phyloP scores from a whole-genome alignment of 345 rosid genomes.

The Acer negundo region DNA sequence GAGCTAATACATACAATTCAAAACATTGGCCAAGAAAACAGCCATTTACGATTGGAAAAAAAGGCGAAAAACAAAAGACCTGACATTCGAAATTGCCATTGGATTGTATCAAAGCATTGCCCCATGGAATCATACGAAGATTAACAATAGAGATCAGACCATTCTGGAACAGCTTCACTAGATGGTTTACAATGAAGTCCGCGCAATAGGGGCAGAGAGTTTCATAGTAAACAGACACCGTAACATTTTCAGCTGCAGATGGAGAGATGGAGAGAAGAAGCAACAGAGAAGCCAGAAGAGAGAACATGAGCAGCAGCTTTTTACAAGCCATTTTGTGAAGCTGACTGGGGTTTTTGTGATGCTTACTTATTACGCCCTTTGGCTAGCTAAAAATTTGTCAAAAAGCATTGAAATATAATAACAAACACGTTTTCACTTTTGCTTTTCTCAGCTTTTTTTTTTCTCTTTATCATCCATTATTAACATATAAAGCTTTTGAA shows the following conservation, averaged over 20 bases:
- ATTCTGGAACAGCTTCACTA: conserved; percentile 53
- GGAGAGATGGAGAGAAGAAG: conserved; percentile 4
- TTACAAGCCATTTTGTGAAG: conserved; percentile 13
- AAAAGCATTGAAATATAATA: neutral
- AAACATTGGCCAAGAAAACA: no score
- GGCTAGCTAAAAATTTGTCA: neutral
- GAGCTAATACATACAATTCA: no score
- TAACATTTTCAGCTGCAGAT: conserved; percentile 43
- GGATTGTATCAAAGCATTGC: conserved; percentile 51
- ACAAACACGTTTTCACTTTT: conserved; percentile 5
- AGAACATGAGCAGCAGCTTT: conserved; percentile 15
- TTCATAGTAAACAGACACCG: conserved; percentile 73
- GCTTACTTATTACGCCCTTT: neutral
- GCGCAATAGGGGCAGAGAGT: conserved; percentile 73
- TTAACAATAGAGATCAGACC: conserved; percentile 64
- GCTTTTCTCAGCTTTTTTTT: conserved; percentile 16
- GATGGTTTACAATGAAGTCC: conserved; percentile 69
- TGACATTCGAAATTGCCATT: conserved; percentile 63
- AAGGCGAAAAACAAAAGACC: conserved; percentile 32
- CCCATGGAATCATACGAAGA: conserved; percentile 84
- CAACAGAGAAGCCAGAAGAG: conserved; percentile 6
- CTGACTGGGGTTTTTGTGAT: neutral
- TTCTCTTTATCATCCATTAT: conserved; percentile 2
- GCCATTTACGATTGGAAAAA: neutral
- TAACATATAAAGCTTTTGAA: no score